These are phyloP conservation scores for Lichenothelia convexa DNA, from an alignment of 495 filamentous ascomycete genomes.

Conservation along the genomic window DNA sequence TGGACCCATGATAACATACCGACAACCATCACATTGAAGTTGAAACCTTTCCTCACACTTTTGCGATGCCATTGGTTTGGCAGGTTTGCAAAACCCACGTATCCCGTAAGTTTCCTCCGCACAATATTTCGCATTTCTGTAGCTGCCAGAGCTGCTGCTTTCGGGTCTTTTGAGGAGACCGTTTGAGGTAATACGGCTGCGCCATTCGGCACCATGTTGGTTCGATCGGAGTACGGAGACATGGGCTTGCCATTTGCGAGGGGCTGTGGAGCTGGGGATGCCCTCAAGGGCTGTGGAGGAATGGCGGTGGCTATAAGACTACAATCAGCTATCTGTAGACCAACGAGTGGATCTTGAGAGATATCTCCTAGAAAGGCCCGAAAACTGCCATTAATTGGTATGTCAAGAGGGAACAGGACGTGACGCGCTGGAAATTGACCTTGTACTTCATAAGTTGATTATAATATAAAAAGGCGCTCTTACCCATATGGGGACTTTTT, in stretches of 20 bases:
- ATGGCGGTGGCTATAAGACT: constrained; percentile 12
- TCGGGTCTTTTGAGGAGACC: constrained; percentile 66
- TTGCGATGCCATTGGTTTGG: constrained; percentile 99
- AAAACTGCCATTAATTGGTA: too few species aligned
- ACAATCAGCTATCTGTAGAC: too few species aligned
- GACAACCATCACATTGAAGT: constrained; percentile 99
- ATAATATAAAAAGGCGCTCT: too few species aligned
- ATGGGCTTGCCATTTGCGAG: constrained; percentile 34
- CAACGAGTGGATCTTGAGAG: too few species aligned
- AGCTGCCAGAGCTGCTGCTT: constrained; percentile 56
- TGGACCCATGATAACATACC: constrained; percentile 36
- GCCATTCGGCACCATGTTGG: constrained; percentile 42
- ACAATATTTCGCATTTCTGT: constrained; percentile 94
- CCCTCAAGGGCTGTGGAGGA: constrained; percentile 12
- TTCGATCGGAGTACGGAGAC: constrained; percentile 40
- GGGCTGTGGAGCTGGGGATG: constrained; percentile 17
- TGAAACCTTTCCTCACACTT: constrained; percentile 99
- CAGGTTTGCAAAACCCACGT: constrained; percentile 96
- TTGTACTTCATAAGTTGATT: too few species aligned
- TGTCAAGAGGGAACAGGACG: too few species aligned
- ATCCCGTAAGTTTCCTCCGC: constrained; percentile 91
- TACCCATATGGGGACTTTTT: too few species aligned
- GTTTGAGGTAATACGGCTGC: constrained; percentile 35
- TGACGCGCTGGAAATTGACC: too few species aligned
- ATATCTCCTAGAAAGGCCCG: too few species aligned